These are phyloP conservation scores for Kalmusia sp. DNA, from an alignment of 2,329 filamentous ascomycete species.

Conservation along the genomic window DNA sequence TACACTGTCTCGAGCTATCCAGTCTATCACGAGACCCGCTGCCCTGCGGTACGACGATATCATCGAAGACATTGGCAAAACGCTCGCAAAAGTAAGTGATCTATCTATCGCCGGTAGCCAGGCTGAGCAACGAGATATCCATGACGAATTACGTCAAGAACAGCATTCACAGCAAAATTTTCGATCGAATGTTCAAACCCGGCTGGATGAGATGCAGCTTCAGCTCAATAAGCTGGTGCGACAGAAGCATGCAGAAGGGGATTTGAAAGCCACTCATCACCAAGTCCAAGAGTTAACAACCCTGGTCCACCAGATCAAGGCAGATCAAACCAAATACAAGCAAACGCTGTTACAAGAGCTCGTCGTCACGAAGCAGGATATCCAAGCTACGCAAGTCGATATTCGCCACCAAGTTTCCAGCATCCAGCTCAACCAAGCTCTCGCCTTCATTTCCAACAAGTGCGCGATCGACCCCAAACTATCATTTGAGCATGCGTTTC, in stretches of 20 bases:
- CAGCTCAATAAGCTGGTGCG: constrained; percentile 2
- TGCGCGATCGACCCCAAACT: constrained; percentile 14
- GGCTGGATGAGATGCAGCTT: constrained; percentile 12
- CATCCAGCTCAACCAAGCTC: constrained; percentile 14
- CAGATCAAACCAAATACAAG: background rate
- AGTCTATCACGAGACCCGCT: constrained; percentile 23
- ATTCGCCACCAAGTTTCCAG: constrained; percentile 12
- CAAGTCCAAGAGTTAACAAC: background rate
- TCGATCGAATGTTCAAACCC: background rate
- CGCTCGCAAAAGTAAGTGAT: background rate
- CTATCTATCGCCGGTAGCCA: constrained; percentile 13
- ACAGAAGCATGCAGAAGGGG: background rate
- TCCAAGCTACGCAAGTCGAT: constrained; percentile 4
- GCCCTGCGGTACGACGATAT: constrained; percentile 28
- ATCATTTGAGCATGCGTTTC: constrained; percentile 6
- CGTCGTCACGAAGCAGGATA: constrained; percentile 10
- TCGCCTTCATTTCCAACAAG: background rate
- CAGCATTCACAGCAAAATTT: background rate
- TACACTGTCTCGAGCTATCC: constrained; percentile 22
- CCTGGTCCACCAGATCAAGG: background rate
- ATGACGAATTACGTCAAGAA: background rate
- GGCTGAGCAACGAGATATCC: constrained; percentile 18
- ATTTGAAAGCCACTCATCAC: constrained; percentile 1
- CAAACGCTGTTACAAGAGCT: constrained; percentile 6
- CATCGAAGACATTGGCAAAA: constrained; percentile 13